Conservation (phyloP, 2,329 filamentous ascomycete species). For the Claviceps maximensis region DNA sequence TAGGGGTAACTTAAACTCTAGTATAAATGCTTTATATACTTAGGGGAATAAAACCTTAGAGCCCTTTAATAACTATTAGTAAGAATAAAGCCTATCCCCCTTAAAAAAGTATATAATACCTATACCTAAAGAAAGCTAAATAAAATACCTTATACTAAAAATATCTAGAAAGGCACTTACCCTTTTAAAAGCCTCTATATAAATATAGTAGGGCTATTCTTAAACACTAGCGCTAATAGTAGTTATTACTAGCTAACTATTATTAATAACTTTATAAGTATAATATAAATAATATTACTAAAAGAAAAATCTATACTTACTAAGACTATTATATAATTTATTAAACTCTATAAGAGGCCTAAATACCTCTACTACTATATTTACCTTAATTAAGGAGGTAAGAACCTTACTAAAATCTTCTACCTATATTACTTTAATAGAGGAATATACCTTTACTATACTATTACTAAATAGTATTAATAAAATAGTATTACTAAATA, state of each 20-base stretch:
- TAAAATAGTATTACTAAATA: background rate
- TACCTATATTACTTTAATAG: background rate
- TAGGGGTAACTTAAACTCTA: background rate
- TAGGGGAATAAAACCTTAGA: background rate
- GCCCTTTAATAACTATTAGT: background rate
- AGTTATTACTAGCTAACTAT: background rate
- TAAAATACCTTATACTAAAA: background rate
- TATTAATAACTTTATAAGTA: background rate
- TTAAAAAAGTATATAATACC: background rate
- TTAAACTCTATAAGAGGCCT: no score
- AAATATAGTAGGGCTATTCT: background rate
- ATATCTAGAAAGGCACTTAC: background rate
- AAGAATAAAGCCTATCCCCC: background rate
- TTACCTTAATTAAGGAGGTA: background rate
- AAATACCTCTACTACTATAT: background rate
- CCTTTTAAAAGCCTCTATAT: background rate
- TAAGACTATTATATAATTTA: no score
- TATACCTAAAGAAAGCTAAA: background rate
- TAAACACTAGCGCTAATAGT: background rate
- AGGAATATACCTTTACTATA: background rate
- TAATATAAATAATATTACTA: no score
- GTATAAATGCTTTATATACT: background rate
- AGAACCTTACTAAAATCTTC: background rate
- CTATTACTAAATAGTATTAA: background rate
- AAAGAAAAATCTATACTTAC: no score